Evolutionary conservation across 2,329 filamentous ascomycete species (phyloP), one percentile per base, ranked within the genome.

Genomic region (Lachnellula hyalina): DNA sequence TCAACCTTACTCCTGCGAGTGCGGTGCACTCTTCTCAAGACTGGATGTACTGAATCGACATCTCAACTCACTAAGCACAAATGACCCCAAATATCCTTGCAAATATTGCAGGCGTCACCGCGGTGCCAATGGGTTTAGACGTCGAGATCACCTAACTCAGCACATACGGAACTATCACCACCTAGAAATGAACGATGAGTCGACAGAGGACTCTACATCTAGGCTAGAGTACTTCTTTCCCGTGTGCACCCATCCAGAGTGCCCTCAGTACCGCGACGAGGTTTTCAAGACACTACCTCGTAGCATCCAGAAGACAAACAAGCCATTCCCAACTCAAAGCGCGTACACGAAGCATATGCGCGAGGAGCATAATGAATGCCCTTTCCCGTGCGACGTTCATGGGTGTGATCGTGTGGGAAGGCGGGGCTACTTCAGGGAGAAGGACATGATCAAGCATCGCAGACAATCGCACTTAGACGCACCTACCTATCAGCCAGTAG

Each of bases 111-210:
- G 62, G 47, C 64, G 55, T 15, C 62, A 71, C 48, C 65, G 64
- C n/a, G 70, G 68, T 2, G 56, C 58, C 2, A 51, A 68, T 5
- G 68, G 67, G 1, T 74, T 75, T 52, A 66, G 61, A 25, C 67
- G 72, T n/a, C 64, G 58, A 5, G 72, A 74, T 48, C 72, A 75
- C 51, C 59, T 74, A 0, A 55, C 60, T 4, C 72, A 74, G 28
- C 73, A 74, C 52, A 57, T 73, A 17, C 61, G 60, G 1, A 65
- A 67, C 0, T 73, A 72, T 47, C 72, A 74, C 57, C 66, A 70
- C 38, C 65, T 69, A 14, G 65, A 69, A 2, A 46, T 36, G 2
- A 48, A 54, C 12, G 11, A 44, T 21, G 17, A 45, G 14, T 28
- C 25, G 17, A 5, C 19, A 15, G 14, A 6, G 2, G n/a, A 5